Percentiles rank a stretch among this genome's conserved stretches.
Conservation (phyloP, 192 early-diverging fungal genomes). For the Umbelopsis isabellina region DNA sequence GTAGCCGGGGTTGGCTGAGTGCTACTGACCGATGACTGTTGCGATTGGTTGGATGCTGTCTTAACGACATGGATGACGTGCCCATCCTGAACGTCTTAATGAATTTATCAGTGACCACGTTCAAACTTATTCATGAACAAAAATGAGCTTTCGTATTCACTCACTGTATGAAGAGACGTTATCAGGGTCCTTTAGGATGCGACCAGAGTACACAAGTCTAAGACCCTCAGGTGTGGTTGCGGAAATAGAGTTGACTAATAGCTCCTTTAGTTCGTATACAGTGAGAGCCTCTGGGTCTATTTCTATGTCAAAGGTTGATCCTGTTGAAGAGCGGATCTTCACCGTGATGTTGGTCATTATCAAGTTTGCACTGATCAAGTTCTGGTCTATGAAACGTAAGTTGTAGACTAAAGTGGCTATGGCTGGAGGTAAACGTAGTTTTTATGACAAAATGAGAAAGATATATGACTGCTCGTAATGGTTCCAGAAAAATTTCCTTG, state of each 20-base stretch:
- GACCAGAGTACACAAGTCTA: constrained; percentile 90
- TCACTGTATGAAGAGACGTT: constrained; percentile 68
- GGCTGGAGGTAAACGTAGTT: not conserved
- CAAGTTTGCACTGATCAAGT: not conserved
- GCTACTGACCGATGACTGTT: constrained; percentile 30
- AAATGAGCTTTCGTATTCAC: not conserved
- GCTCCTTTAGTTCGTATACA: constrained; percentile 74
- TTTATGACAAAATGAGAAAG: not conserved
- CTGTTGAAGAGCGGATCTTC: constrained; percentile 56
- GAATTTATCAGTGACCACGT: not conserved
- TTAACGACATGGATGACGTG: constrained; percentile 92
- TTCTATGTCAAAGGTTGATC: constrained; percentile 48
- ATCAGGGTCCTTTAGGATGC: constrained; percentile 93
- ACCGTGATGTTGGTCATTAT: constrained; percentile 38
- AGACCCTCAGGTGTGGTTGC: constrained; percentile 64
- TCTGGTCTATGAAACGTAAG: not conserved
- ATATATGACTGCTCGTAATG: no score
- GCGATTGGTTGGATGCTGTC: constrained; percentile 51
- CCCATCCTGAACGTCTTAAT: constrained; percentile 71
- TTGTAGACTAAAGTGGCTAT: not conserved
- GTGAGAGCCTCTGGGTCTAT: constrained; percentile 58
- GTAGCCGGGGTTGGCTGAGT: constrained; percentile 11
- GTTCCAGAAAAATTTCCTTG: not conserved
- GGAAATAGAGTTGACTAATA: constrained; percentile 55
- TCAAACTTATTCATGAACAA: not conserved